These are phyloP conservation scores for Neurospora sp. DNA, from an alignment of 495 filamentous ascomycete genomes.

Conservation along the genomic window DNA sequence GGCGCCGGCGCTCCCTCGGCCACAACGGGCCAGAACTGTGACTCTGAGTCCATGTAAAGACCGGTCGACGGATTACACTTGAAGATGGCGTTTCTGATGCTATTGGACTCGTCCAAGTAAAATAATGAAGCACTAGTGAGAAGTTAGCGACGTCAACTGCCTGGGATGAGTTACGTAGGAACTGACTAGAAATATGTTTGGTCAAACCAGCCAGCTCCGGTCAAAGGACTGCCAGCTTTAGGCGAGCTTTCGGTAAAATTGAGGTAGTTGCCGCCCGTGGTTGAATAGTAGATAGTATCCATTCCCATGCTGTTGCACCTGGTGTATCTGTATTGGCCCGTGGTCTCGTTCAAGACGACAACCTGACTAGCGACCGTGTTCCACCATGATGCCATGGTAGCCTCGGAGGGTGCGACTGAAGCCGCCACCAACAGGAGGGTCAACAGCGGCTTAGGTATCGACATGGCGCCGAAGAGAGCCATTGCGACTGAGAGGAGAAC, in stretches of 20 bases:
- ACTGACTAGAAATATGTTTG: conserved; percentile 12
- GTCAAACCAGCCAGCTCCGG: conserved; percentile 23
- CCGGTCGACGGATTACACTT: conserved; percentile 26
- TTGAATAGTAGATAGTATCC: conserved; percentile 16
- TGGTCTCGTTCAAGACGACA: conserved; percentile 24
- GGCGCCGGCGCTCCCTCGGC: conserved; percentile 9
- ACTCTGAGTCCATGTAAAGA: conserved; percentile 2
- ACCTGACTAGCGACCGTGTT: conserved; percentile 22
- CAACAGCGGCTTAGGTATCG: conserved; percentile 8
- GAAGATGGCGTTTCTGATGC: conserved; percentile 18
- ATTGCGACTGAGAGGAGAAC: background rate
- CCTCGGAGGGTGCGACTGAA: conserved; percentile 11
- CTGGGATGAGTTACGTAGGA: background rate
- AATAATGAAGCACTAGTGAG: conserved; percentile 20
- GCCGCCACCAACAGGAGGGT: conserved; percentile 14
- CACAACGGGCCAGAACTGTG: conserved; percentile 16
- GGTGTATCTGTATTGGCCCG: conserved; percentile 25
- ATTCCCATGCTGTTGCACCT: conserved; percentile 20
- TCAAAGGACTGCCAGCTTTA: conserved; percentile 23
- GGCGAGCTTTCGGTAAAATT: conserved; percentile 5
- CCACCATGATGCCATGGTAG: conserved; percentile 23
- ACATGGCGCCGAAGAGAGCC: background rate
- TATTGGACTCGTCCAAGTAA: conserved; percentile 14
- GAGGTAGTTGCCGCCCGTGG: conserved; percentile 11
- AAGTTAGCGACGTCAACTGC: background rate